Conservation (phyloP, 306 rosid genomes). For the Delonix regia region DNA sequence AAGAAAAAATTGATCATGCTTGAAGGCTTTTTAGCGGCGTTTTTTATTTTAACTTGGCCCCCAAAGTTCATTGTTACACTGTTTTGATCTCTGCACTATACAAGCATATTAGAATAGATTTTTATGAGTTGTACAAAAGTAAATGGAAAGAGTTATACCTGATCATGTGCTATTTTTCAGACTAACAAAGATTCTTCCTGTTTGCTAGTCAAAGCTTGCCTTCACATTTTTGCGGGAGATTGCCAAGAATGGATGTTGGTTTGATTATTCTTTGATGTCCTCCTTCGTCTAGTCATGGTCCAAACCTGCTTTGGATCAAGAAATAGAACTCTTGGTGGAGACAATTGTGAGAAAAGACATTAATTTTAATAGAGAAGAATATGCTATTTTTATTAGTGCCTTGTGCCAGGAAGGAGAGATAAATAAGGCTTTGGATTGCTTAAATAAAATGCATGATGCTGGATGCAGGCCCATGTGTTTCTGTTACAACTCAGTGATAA, state of each 20-base stretch:
- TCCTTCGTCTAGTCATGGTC: conserved; percentile 9
- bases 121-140: conserved; percentile 30
- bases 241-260: conserved; percentile 49
- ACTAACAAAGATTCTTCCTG: conserved; percentile 38
- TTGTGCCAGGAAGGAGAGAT: conserved; percentile 41
- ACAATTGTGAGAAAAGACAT: conserved; percentile 38
- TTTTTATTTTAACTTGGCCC: conserved; percentile 37
- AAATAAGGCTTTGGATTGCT: conserved; percentile 34
- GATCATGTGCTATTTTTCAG: conserved; percentile 52
- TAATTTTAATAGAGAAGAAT: conserved; percentile 42
- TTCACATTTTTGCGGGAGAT: conserved; percentile 37
- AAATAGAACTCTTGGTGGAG: conserved; percentile 42
- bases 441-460: conserved; percentile 39
- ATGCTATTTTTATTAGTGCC: conserved; percentile 37
- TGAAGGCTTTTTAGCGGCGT: conserved; percentile 37
- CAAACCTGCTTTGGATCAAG: conserved; percentile 28
- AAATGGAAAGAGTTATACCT: conserved; percentile 44
- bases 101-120: conserved; percentile 42
- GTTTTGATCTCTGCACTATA: conserved; percentile 42
- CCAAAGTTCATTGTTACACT: conserved; percentile 47
- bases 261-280: conserved; percentile 36
- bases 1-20: conserved; percentile 41
- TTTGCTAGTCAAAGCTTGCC: conserved; percentile 43
- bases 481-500: conserved; percentile 50
- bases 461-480: conserved; percentile 47